These are phyloP conservation scores for Mycena epipterygia DNA, from an alignment of 768 basidiomycete species.

Conservation along the genomic window DNA sequence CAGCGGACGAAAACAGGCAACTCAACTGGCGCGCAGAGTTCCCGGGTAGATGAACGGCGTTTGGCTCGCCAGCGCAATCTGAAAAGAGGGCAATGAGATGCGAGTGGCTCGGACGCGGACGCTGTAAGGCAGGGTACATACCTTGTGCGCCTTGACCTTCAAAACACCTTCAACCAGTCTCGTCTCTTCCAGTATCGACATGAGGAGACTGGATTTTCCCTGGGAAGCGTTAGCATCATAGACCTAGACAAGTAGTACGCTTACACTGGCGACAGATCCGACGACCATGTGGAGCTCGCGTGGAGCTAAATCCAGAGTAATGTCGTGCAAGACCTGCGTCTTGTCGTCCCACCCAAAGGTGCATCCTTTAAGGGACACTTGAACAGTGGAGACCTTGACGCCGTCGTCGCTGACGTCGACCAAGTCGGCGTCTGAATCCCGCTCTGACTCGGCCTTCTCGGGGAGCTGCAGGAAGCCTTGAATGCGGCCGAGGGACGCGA, in stretches of 20 bases:
- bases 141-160: conserved; percentile 10
- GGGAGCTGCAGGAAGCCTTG: no score
- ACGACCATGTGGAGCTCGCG: conserved; percentile 22
- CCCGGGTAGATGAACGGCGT: conserved; percentile 26
- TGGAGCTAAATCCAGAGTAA: conserved; percentile 14
- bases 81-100: background rate
- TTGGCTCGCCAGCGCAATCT: conserved; percentile 24
- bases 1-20: background rate
- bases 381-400: background rate
- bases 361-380: conserved; percentile 15
- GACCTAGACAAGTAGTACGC: background rate
- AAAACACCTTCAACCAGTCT: background rate
- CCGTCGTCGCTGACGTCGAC: background rate
- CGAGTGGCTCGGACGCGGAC: background rate
- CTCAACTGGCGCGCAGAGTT: conserved; percentile 26
- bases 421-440: no score
- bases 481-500: no score
- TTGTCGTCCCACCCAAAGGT: conserved; percentile 16
- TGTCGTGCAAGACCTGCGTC: conserved; percentile 14
- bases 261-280: no score
- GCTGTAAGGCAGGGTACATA: background rate
- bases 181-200: conserved; percentile 26
- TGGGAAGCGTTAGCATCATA: background rate
- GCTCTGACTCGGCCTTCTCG: no score
- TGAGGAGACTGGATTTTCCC: conserved; percentile 29